Conservation (phyloP, 2,329 filamentous ascomycete species). For the Colletotrichum sidae region DNA sequence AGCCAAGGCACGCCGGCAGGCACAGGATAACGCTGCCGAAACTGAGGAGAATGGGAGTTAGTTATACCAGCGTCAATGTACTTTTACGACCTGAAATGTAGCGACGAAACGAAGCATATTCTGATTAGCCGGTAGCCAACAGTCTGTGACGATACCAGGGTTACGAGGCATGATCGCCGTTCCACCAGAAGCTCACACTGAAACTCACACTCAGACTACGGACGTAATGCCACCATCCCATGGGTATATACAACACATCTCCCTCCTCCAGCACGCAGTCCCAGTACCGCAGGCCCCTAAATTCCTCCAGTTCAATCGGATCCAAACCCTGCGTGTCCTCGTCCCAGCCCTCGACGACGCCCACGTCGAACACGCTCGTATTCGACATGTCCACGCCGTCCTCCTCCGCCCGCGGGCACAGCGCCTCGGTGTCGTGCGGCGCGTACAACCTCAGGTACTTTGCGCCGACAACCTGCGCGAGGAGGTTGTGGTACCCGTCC, state of each 20-base stretch:
- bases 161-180: conserved; percentile 45
- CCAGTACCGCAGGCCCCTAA: conserved; percentile 72
- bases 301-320: conserved; percentile 57
- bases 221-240: conserved; percentile 99
- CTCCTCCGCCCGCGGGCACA: conserved; percentile 77
- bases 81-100: background rate
- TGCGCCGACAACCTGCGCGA: conserved; percentile 87
- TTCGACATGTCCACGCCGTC: conserved; percentile 96
- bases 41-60: conserved; percentile 40
- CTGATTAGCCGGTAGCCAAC: background rate
- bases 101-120: background rate
- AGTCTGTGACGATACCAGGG: background rate
- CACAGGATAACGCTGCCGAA: conserved; percentile 51
- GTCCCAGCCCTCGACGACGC: conserved; percentile 74
- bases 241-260: conserved; percentile 88
- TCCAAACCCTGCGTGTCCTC: conserved; percentile 41
- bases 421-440: conserved; percentile 66
- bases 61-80: background rate
- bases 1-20: conserved; percentile 66
- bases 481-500: conserved; percentile 92
- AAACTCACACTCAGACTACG: conserved; percentile 87
- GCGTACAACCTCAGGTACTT: conserved; percentile 95
- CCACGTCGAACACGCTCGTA: conserved; percentile 84
- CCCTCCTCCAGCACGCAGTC: conserved; percentile 86
- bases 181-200: conserved; percentile 98